phyloP scores from a whole-genome alignment of 495 filamentous ascomycete species.

The Penicillium fimorum region DNA sequence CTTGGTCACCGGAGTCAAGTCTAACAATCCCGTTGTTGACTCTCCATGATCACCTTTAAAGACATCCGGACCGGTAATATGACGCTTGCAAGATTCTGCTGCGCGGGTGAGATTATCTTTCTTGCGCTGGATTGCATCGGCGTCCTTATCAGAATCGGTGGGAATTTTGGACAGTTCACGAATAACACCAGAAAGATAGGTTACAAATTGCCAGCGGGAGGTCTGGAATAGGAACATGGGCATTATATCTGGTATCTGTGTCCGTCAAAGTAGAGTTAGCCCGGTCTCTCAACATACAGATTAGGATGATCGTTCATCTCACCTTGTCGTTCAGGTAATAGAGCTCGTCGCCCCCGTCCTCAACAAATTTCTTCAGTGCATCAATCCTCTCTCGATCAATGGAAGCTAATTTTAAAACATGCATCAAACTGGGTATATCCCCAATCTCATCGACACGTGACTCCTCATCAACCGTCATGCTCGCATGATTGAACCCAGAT shows the following conservation, averaged over 20 bases:
- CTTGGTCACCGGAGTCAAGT: slow-evolving; percentile 32
- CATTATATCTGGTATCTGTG: slow-evolving; percentile 79
- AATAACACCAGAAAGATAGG: slow-evolving; percentile 60
- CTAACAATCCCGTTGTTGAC: slow-evolving; percentile 25
- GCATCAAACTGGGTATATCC: slow-evolving; percentile 64
- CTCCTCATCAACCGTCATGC: slow-evolving; percentile 36
- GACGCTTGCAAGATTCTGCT: slow-evolving; percentile 29
- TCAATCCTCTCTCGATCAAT: slow-evolving; percentile 92
- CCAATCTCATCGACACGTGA: slow-evolving; percentile 54
- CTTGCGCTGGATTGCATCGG: slow-evolving; percentile 35
- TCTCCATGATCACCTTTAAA: slow-evolving; percentile 27
- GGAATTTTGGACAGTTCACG: slow-evolving; percentile 41
- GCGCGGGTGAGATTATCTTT: slow-evolving; percentile 44
- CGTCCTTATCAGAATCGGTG: slow-evolving; percentile 27
- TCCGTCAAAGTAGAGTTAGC: slow-evolving; percentile 12
- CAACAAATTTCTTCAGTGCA: slow-evolving; percentile 72
- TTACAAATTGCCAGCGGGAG: slow-evolving; percentile 73
- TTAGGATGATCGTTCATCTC: slow-evolving; percentile 6
- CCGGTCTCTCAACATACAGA: not conserved
- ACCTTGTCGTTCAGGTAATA: slow-evolving; percentile 69
- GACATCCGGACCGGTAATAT: slow-evolving; percentile 39
- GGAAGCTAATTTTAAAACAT: slow-evolving; percentile 58
- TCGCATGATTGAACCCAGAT: slow-evolving; percentile 32
- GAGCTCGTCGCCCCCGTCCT: slow-evolving; percentile 77
- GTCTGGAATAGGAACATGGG: slow-evolving; percentile 82